phyloP scores from a whole-genome alignment of 805 yeast genomes.

The Ogataea methylovora region DNA sequence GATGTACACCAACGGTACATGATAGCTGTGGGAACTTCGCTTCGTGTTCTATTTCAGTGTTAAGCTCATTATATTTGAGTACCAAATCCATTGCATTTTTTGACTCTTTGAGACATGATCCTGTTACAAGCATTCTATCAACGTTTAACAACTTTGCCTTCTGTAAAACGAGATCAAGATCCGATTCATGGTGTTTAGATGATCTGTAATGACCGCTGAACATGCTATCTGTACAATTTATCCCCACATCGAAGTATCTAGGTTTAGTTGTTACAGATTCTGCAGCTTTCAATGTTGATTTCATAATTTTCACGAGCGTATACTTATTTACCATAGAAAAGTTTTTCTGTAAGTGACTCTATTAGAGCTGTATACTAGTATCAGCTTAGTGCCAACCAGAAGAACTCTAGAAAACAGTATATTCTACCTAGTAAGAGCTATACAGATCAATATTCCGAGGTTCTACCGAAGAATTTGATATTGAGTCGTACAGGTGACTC shows the following conservation, averaged over 20 bases:
- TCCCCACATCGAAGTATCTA: conserved; percentile 35
- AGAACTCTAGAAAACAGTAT: no score
- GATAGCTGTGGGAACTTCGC: conserved; percentile 27
- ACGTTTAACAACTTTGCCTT: conserved; percentile 67
- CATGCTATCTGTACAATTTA: conserved; percentile 86
- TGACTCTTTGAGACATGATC: conserved; percentile 69
- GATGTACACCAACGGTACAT: conserved; percentile 92
- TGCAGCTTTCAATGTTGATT: no score
- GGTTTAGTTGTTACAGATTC: conserved; percentile 12
- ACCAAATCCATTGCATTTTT: conserved; percentile 53
- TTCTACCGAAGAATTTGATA: no score
- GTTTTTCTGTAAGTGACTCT: neutral
- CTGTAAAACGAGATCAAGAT: conserved; percentile 52
- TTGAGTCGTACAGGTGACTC: no score
- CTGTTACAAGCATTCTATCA: conserved; percentile 68
- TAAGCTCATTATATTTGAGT: conserved; percentile 5
- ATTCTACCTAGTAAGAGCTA: no score
- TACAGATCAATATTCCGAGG: no score
- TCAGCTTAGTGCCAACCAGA: neutral
- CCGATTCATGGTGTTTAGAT: conserved; percentile 53
- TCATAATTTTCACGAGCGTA: no score
- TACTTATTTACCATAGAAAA: neutral
- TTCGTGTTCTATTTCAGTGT: conserved; percentile 6
- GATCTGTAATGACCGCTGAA: conserved; percentile 76
- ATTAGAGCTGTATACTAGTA: no score